These are phyloP conservation scores for Clarireedia hainanense DNA, from an alignment of 2,329 filamentous ascomycete genomes.

Conservation along the genomic window DNA sequence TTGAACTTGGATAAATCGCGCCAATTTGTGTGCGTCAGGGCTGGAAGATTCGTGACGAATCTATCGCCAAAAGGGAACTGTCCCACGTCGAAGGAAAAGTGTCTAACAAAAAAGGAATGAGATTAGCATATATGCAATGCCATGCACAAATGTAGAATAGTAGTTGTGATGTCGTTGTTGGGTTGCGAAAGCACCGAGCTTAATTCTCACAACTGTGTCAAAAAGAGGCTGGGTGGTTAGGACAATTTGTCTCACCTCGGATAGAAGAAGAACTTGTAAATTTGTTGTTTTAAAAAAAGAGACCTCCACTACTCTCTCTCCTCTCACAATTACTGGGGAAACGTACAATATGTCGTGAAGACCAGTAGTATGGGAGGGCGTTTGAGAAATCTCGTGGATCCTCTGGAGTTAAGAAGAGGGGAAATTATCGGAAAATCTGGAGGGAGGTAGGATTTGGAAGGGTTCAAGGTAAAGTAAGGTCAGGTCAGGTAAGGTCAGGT, in stretches of 20 bases:
- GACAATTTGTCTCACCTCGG: slow-evolving; percentile 24
- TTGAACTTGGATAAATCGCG: slow-evolving; percentile 15
- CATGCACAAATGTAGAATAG: slow-evolving; percentile 7
- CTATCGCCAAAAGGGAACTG: slow-evolving; percentile 18
- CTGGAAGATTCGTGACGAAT: slow-evolving; percentile 16
- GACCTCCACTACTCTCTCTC: slow-evolving; percentile 9
- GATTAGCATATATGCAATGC: slow-evolving; percentile 19
- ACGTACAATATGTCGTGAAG: slow-evolving; percentile 4
- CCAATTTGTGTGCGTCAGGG: slow-evolving; percentile 12
- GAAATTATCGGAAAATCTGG: slow-evolving; percentile 1
- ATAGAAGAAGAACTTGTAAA: slow-evolving; percentile 14
- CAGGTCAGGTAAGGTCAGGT: neutral
- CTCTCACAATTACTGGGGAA: slow-evolving; percentile 8
- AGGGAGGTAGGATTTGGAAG: neutral
- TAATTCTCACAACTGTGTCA: slow-evolving; percentile 16
- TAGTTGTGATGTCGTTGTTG: slow-evolving; percentile 6
- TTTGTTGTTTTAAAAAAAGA: neutral
- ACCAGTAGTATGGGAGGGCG: neutral
- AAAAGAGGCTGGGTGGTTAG: slow-evolving; percentile 20
- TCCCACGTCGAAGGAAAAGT: slow-evolving; percentile 14
- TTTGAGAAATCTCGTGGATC: neutral
- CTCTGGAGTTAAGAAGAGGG: slow-evolving; percentile 4
- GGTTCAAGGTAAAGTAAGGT: neutral
- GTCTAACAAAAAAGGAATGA: slow-evolving; percentile 12
- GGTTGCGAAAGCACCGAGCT: slow-evolving; percentile 18